Evolutionary conservation across 2,329 filamentous ascomycete species (phyloP), one percentile per base, ranked within the genome.

Genomic region (Harringtonia lauricola): DNA sequence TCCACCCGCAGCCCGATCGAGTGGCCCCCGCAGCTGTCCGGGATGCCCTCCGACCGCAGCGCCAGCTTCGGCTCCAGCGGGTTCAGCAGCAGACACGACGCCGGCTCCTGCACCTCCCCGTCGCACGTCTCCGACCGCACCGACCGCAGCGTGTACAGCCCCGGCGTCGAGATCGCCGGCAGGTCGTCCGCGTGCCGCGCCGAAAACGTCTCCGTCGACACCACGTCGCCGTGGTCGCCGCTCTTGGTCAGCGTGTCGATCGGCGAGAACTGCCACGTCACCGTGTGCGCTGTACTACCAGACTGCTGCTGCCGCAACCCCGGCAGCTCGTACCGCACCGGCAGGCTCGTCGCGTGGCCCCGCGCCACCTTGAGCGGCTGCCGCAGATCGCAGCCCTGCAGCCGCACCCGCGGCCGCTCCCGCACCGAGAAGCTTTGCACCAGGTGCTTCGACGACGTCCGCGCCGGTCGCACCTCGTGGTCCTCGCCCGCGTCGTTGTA

Each of bases 1-100:
- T 92, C 84, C 35, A 98, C 86, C 12, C 83, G 77, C 43, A 98
- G 73, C 34, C 92, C 92, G 49, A 98, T 86, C 0, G 92, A 87
- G 56, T 88, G 95, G 39, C 89, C 88, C 30, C 89, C 90, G 59
- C 92, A 98, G 59, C 94, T 94, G 61, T 98, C 92, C 42, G 86
- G 84, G 36, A 98, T 88, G 49, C 88, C 82, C 53, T 94, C 84
- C 8, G 79, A 72, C 28, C 74, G 74, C 40, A 98, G 68, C 5
- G 76, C 70, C 46, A 98, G 61, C 44, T 82, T 78, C 10, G 92
- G 92, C 62, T 95, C 82, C 1, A 92, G 81, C 6, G 92, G 92
- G 52, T 96, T 98, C 51, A 94, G 72, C 43, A 98, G 68, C 46
- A 95, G 71, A 60, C 90, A 96, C n/a, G 89, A 92, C 3, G 90